These are phyloP conservation scores for Linaria vulgaris DNA, from an alignment of 257 asterid genomes.

Conservation along the genomic window DNA sequence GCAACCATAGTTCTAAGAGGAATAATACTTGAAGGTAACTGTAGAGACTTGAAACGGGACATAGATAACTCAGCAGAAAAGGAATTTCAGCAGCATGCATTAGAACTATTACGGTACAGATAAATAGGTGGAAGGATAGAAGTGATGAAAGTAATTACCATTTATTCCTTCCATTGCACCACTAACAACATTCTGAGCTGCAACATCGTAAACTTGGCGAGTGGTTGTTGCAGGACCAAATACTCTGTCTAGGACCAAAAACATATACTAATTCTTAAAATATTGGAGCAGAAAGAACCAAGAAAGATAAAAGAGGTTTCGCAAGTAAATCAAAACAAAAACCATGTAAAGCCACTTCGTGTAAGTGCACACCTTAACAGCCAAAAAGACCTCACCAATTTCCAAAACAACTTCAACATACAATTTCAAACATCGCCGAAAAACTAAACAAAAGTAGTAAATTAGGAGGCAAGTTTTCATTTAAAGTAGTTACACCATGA, in stretches of 20 bases:
- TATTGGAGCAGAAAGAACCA: too few relatives aligned
- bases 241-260: slow-evolving; percentile 65
- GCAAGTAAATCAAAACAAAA: neutral
- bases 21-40: neutral
- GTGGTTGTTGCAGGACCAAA: slow-evolving; percentile 98
- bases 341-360: too few relatives aligned
- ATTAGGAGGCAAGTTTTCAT: neutral
- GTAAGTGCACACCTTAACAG: slow-evolving; percentile 4
- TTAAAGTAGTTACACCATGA: neutral
- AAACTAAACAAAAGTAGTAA: neutral
- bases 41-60: too few relatives aligned
- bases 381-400: slow-evolving; percentile 1
- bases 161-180: slow-evolving; percentile 88
- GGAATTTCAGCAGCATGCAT: neutral
- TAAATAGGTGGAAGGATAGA: neutral
- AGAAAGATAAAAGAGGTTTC: slow-evolving; percentile 11
- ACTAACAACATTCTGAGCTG: slow-evolving; percentile 78
- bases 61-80: neutral
- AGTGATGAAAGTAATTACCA: slow-evolving; percentile 42
- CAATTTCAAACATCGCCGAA: neutral
- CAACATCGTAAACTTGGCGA: slow-evolving; percentile 78
- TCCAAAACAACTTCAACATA: neutral
- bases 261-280: too few relatives aligned
- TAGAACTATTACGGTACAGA: neutral
- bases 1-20: neutral